Conservation (phyloP, 257 asterid species). For the Voacanga thouarsii region DNA sequence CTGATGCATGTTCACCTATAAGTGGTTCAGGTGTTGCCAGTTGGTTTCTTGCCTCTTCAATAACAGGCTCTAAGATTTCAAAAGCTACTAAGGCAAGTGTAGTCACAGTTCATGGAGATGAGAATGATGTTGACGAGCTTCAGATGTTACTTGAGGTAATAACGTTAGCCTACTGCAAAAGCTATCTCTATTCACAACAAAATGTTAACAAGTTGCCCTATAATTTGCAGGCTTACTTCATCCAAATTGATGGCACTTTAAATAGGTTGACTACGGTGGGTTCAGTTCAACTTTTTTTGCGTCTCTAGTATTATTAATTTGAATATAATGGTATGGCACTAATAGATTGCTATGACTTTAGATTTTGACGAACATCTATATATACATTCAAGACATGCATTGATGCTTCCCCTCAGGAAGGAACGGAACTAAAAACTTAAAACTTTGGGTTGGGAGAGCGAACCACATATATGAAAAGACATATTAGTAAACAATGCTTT, state of each 20-base stretch:
- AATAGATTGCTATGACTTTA: background rate
- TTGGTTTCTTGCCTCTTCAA: conserved; percentile 74
- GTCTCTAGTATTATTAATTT: background rate
- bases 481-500: no score
- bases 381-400: no score
- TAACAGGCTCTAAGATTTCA: conserved; percentile 83
- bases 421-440: no score
- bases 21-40: conserved; percentile 65
- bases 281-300: background rate
- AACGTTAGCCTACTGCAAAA: background rate
- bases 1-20: conserved; percentile 56
- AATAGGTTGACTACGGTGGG: conserved; percentile 83
- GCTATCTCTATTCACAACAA: background rate
- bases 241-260: conserved; percentile 86
- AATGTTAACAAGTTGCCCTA: background rate
- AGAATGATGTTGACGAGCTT: conserved; percentile 89
- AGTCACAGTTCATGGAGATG: conserved; percentile 80
- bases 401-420: no score
- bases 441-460: no score
- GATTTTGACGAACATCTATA: no score
- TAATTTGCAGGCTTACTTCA: conserved; percentile 75
- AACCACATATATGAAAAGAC: no score
- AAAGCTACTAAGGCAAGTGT: conserved; percentile 85
- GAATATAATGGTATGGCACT: background rate
- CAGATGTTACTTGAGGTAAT: conserved; percentile 93